Percentiles rank a stretch among this genome's conserved stretches.
Conservation (phyloP, 305 asterid genomes). For the Vinca major region DNA sequence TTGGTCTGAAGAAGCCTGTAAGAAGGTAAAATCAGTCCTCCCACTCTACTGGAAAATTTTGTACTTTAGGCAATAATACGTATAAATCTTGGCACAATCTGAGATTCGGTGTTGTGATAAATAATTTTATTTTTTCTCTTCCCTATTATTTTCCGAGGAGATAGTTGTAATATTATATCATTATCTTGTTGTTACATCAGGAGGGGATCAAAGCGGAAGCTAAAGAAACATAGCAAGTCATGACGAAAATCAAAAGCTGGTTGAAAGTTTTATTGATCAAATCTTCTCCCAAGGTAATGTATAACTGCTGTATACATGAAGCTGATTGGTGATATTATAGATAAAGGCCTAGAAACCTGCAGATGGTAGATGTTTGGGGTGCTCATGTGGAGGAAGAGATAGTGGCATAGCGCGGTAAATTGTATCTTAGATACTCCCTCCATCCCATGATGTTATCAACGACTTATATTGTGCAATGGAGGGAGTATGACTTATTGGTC, state of each 20-base stretch:
- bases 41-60: background rate
- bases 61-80: background rate
- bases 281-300: background rate
- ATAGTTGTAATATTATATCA: background rate
- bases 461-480: too few relatives aligned
- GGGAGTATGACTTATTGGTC: too few relatives aligned
- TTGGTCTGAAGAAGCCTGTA: constrained; percentile 47
- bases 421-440: too few relatives aligned
- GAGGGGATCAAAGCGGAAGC: constrained; percentile 40
- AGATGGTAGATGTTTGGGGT: too few relatives aligned
- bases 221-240: constrained; percentile 23
- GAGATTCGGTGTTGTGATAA: background rate
- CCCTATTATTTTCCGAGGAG: background rate
- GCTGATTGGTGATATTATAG: background rate
- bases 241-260: background rate
- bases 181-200: constrained; percentile 25
- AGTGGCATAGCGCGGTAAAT: too few relatives aligned
- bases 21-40: constrained; percentile 41
- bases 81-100: background rate
- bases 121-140: too few relatives aligned
- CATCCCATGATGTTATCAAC: too few relatives aligned
- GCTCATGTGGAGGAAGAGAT: background rate
- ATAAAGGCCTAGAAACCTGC: background rate
- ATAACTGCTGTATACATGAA: too few relatives aligned
- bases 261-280: background rate